Conservation (phyloP, 257 asterid genomes). For the Solanum arcanum region DNA sequence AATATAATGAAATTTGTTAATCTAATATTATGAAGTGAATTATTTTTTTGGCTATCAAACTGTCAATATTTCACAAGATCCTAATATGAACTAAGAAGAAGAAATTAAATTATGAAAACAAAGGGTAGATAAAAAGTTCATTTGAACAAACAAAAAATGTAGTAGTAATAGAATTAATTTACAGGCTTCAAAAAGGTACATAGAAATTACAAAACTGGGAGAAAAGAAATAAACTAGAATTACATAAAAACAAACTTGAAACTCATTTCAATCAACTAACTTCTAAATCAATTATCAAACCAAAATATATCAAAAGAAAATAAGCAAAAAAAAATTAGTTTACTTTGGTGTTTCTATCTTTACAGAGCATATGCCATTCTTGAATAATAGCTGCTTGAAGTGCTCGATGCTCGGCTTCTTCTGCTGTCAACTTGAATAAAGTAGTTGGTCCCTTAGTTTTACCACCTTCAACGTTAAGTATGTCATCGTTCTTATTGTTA, state of each 20-base stretch:
- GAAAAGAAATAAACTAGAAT: not conserved
- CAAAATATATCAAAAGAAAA: not conserved
- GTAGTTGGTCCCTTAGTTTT: constrained; percentile 51
- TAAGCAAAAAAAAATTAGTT: constrained; percentile 9
- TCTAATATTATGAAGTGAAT: no score
- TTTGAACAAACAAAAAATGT: not conserved
- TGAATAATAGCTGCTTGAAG: constrained; percentile 74
- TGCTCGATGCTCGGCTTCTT: constrained; percentile 85
- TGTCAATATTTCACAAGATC: not conserved
- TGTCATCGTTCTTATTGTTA: constrained; percentile 6
- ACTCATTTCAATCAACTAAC: not conserved
- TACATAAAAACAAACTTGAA: not conserved
- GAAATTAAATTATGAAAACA: not conserved
- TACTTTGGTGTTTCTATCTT: constrained; percentile 47
- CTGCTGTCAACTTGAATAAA: constrained; percentile 53
- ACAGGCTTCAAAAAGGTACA: not conserved
- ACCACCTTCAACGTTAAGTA: constrained; percentile 29
- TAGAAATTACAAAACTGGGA: not conserved
- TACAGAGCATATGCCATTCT: constrained; percentile 78
- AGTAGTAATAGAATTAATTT: not conserved
- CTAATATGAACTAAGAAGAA: not conserved
- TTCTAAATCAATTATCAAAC: not conserved
- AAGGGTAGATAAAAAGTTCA: not conserved
- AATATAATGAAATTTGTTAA: no score
- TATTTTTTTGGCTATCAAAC: no score